phyloP scores from a whole-genome alignment of 768 basidiomycete species.

The Clavulina sp. region DNA sequence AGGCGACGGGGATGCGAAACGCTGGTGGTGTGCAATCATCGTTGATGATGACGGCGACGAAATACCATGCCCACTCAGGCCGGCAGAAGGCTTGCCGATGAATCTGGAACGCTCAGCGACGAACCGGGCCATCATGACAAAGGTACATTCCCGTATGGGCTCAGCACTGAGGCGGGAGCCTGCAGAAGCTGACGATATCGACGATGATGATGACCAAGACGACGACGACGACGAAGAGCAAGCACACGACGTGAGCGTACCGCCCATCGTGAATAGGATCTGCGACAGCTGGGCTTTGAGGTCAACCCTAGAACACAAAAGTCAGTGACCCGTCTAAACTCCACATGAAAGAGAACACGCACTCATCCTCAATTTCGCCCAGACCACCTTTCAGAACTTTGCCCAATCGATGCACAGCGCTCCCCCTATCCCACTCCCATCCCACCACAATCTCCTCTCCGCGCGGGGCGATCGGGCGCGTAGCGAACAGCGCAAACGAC shows the following conservation, averaged over 20 bases:
- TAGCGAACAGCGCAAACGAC: constrained; percentile 8
- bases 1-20: no score
- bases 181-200: no score
- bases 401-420: background rate
- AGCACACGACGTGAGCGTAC: constrained; percentile 2
- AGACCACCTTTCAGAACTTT: background rate
- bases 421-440: constrained; percentile 7
- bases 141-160: background rate
- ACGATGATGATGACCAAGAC: no score
- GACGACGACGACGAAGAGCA: no score
- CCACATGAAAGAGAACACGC: background rate
- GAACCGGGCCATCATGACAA: background rate
- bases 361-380: constrained; percentile 1
- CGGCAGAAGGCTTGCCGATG: background rate
- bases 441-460: constrained; percentile 9
- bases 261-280: background rate
- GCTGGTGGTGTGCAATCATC: no score
- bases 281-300: background rate
- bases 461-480: background rate
- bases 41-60: no score
- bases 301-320: background rate
- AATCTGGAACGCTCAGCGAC: constrained; percentile 1
- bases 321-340: background rate
- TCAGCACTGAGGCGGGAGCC: background rate
- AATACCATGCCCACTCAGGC: background rate